phyloP scores from a whole-genome alignment of 176 grass and related monocot genomes.

The Aegilops speltoides region DNA sequence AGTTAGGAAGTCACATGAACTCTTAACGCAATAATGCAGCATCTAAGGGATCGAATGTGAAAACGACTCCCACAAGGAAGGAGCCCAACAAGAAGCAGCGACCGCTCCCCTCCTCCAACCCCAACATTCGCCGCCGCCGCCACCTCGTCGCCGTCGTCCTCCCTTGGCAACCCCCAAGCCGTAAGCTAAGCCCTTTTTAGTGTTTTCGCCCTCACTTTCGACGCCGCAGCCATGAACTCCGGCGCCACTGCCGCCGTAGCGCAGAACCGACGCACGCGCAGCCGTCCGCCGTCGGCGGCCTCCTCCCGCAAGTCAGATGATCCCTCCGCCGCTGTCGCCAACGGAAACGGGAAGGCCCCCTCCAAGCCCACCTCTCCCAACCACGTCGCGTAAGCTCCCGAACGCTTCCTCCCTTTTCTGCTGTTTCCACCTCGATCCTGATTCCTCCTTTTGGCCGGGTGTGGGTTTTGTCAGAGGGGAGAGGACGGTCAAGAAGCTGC shows the following conservation, averaged over 20 bases:
- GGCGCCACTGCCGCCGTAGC: not conserved
- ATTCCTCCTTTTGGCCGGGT: not conserved
- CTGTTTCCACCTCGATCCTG: not conserved
- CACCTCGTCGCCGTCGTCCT: conserved; percentile 1
- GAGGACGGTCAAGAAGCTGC: conserved; percentile 88
- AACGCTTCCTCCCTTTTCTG: not conserved
- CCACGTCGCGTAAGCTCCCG: conserved; percentile 36
- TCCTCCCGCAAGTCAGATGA: conserved; percentile 44
- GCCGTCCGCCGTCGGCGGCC: conserved; percentile 38
- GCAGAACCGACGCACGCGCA: conserved; percentile 42
- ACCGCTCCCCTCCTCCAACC: conserved; percentile 37
- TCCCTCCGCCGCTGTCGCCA: not conserved
- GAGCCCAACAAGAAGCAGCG: conserved; percentile 7
- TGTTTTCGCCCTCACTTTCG: not conserved
- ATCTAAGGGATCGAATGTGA: not conserved
- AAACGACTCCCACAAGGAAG: not conserved
- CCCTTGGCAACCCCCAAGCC: not conserved
- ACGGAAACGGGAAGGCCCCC: conserved; percentile 35
- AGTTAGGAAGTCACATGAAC: too few relatives aligned
- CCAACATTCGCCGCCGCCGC: conserved; percentile 38
- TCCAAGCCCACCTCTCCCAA: conserved; percentile 45
- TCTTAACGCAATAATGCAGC: not conserved
- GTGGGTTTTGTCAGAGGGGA: conserved; percentile 56
- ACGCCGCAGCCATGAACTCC: conserved; percentile 9
- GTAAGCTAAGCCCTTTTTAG: not conserved